A percentile compares a stretch with the other conserved stretches of the same genome.
These are phyloP conservation scores for Chaetomium strumarium DNA, from an alignment of 2,329 filamentous ascomycete genomes.

Conservation along the genomic window DNA sequence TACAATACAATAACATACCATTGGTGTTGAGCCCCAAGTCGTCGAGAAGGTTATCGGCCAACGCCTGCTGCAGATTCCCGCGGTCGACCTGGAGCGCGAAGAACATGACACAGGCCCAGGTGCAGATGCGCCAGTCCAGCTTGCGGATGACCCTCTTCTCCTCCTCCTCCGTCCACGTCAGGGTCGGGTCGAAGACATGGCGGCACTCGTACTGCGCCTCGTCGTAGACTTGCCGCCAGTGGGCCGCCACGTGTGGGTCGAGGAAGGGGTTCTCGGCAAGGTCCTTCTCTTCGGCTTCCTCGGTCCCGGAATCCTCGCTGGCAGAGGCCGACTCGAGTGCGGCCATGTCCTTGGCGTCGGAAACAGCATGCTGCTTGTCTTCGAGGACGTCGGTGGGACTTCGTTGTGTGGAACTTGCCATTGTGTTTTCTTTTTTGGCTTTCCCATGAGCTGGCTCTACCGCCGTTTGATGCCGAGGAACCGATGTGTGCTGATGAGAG, in stretches of 20 bases:
- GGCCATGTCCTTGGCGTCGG: conserved; percentile 2
- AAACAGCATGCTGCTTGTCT: background rate
- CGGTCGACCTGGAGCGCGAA: conserved; percentile 57
- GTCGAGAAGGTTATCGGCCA: conserved; percentile 55
- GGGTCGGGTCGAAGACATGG: conserved; percentile 14
- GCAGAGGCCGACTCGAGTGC: conserved; percentile 2
- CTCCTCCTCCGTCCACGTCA: conserved; percentile 21
- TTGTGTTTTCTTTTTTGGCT: background rate
- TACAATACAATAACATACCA: conserved; percentile 26
- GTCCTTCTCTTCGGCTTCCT: conserved; percentile 6
- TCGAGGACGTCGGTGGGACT: background rate
- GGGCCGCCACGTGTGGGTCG: conserved; percentile 13
- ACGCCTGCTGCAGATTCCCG: conserved; percentile 52
- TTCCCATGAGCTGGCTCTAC: background rate
- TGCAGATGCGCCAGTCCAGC: conserved; percentile 35
- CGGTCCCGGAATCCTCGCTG: conserved; percentile 13
- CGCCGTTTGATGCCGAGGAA: background rate
- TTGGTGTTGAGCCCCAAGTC: conserved; percentile 43
- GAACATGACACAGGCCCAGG: conserved; percentile 52
- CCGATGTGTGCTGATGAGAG: background rate
- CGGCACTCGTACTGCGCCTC: conserved; percentile 15
- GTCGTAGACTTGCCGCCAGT: conserved; percentile 20
- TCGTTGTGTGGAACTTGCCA: background rate
- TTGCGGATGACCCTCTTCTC: conserved; percentile 40
- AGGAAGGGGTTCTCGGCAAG: conserved; percentile 16